Evolutionary conservation across 2,329 filamentous ascomycete species (phyloP).

Genomic region (Penicillium griseofulvum): DNA sequence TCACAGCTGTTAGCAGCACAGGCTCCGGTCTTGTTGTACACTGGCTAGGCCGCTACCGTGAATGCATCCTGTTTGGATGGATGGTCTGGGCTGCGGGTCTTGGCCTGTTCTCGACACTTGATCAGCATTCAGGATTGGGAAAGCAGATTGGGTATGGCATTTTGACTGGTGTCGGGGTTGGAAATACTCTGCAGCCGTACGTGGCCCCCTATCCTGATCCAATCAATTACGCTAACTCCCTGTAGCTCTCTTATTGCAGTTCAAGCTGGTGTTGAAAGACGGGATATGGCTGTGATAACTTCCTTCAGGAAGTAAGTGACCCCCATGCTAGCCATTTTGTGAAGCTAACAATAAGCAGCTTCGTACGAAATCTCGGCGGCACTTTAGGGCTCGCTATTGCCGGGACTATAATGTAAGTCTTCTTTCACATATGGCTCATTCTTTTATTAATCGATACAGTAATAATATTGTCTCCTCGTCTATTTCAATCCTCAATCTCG

Average conservation of each 20-base stretch:
- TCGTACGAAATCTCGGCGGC: slow-evolving; percentile 43
- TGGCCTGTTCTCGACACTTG: slow-evolving; percentile 53
- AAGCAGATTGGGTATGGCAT: slow-evolving; percentile 57
- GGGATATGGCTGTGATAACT: slow-evolving; percentile 44
- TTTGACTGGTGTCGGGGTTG: slow-evolving; percentile 53
- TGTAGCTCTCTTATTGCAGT: slow-evolving; percentile 36
- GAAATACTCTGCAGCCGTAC: slow-evolving; percentile 52
- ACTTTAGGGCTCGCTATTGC: slow-evolving; percentile 42
- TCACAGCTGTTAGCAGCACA: slow-evolving; percentile 49
- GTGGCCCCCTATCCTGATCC: neutral
- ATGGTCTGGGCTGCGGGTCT: slow-evolving; percentile 53
- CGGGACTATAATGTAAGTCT: slow-evolving; percentile 41
- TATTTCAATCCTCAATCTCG: slow-evolving; percentile 26
- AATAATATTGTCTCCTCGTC: slow-evolving; percentile 32
- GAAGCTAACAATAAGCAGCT: slow-evolving; percentile 26
- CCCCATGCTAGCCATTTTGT: neutral
- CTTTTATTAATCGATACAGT: slow-evolving; percentile 9
- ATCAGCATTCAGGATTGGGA: slow-evolving; percentile 48
- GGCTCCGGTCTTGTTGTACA: slow-evolving; percentile 54
- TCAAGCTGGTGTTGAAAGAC: slow-evolving; percentile 40
- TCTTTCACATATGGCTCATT: neutral
- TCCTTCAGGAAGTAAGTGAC: slow-evolving; percentile 34
- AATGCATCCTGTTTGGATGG: slow-evolving; percentile 56
- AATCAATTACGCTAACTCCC: neutral
- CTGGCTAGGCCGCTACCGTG: slow-evolving; percentile 53